Conservation (phyloP, 108 stramenopile genomes). For the Stephanodiscus triporus region DNA sequence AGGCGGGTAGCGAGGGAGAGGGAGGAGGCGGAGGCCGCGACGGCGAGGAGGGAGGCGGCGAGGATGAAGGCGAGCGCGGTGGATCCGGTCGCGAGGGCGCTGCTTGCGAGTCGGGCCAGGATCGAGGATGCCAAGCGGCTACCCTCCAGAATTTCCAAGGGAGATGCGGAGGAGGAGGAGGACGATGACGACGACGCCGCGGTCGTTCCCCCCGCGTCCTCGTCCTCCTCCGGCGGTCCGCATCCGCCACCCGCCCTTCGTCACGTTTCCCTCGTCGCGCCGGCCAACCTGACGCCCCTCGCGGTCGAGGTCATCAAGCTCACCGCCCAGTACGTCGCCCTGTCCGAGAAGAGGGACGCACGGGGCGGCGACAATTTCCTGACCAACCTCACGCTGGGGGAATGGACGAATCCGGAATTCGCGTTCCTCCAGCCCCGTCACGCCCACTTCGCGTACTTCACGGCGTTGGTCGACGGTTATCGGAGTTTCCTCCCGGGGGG, state of each 20-base stretch:
- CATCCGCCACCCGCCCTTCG: slow-evolving; percentile 75
- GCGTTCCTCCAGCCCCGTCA: slow-evolving; percentile 95
- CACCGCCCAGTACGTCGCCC: slow-evolving; percentile 96
- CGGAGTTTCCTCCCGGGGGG: slow-evolving; percentile 74
- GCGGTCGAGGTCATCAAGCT: slow-evolving; percentile 93
- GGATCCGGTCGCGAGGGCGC: slow-evolving; percentile 79
- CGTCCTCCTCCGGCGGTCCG: slow-evolving; percentile 1
- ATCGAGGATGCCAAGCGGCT: slow-evolving; percentile 51
- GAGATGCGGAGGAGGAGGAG: slow-evolving; percentile 12
- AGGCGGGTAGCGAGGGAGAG: slow-evolving; percentile 14
- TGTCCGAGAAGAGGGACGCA: slow-evolving; percentile 35
- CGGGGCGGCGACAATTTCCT: slow-evolving; percentile 74
- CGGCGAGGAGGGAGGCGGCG: slow-evolving; percentile 44
- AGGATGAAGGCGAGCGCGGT: slow-evolving; percentile 64
- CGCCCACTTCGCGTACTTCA: slow-evolving; percentile 94
- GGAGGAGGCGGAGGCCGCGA: slow-evolving; percentile 34
- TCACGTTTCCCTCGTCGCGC: slow-evolving; percentile 79
- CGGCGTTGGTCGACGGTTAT: slow-evolving; percentile 95
- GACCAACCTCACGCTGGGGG: slow-evolving; percentile 70
- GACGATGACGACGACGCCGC: slow-evolving; percentile 3
- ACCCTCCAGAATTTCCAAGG: not conserved
- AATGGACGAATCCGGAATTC: slow-evolving; percentile 91
- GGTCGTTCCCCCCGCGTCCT: not conserved
- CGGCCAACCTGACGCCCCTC: slow-evolving; percentile 67
- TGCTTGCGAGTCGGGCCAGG: slow-evolving; percentile 57